phyloP scores from a whole-genome alignment of 2,329 filamentous ascomycete genomes.

The Aspergillus glaucus region DNA sequence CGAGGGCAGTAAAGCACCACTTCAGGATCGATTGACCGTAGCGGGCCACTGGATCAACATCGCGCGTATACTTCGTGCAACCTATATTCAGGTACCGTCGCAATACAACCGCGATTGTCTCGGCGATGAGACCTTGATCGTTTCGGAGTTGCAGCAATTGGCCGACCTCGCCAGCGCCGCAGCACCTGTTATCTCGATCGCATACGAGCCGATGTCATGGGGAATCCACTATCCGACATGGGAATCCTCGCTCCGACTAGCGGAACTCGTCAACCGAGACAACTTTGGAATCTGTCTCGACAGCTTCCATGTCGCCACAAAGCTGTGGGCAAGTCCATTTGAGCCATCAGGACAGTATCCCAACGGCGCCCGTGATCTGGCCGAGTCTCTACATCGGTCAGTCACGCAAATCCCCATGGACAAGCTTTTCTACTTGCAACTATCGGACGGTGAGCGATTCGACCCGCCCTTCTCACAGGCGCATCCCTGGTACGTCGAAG shows the following conservation, averaged over 20 bases:
- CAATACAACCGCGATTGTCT: constrained; percentile 19
- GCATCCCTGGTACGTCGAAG: constrained; percentile 24
- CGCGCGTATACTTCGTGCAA: constrained; percentile 17
- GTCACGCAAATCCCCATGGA: constrained; percentile 15
- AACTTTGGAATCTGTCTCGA: constrained; percentile 37
- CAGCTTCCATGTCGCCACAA: constrained; percentile 28
- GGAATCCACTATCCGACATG: constrained; percentile 25
- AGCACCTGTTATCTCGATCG: constrained; percentile 21
- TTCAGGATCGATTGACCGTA: constrained; percentile 20
- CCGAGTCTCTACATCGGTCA: constrained; percentile 18
- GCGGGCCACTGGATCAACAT: constrained; percentile 28
- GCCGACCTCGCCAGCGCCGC: constrained; percentile 21
- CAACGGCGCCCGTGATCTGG: constrained; percentile 12
- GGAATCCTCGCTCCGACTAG: constrained; percentile 24
- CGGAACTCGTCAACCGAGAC: constrained; percentile 19
- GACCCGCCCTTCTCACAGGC: constrained; percentile 22
- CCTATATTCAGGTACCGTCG: constrained; percentile 28
- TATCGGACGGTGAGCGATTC: constrained; percentile 31
- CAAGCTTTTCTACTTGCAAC: constrained; percentile 31
- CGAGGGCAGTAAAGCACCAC: constrained; percentile 23
- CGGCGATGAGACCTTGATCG: constrained; percentile 21
- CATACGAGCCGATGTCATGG: constrained; percentile 33
- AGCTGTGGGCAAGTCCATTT: constrained; percentile 27
- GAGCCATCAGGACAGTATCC: constrained; percentile 18
- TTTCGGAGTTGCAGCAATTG: constrained; percentile 24